Conservation (phyloP, 176 grass and related monocot species). For the Thalia dealbata region DNA sequence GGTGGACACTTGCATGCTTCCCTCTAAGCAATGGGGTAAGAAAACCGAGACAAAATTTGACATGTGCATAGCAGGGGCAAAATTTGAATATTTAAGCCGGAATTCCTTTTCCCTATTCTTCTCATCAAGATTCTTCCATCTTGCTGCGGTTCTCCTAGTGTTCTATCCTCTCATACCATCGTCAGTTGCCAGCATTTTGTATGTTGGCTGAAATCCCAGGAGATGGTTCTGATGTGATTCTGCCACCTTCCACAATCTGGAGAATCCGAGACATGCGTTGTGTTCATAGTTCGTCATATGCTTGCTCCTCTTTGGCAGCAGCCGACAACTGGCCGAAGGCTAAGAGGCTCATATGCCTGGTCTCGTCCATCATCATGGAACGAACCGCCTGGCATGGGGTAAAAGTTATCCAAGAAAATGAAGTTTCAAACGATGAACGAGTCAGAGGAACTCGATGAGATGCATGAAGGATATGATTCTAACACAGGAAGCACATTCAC, state of each 20-base stretch:
- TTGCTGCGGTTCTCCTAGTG: too few species aligned
- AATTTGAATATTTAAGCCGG: too few species aligned
- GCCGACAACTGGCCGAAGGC: conserved; percentile 54
- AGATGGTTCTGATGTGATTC: not conserved
- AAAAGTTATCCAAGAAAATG: not conserved
- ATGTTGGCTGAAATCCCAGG: not conserved
- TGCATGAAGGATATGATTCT: not conserved
- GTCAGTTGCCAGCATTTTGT: too few species aligned
- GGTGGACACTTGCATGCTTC: too few species aligned
- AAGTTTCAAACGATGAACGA: too few species aligned
- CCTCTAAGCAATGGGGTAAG: too few species aligned
- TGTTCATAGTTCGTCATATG: conserved; percentile 27
- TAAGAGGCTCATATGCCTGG: conserved; percentile 63
- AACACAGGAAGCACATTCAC: conserved; percentile 21
- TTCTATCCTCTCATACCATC: too few species aligned
- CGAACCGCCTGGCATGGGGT: conserved; percentile 41
- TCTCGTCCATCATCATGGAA: conserved; percentile 70
- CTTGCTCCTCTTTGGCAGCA: conserved; percentile 40
- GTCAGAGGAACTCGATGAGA: too few species aligned
- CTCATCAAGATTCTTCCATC: too few species aligned
- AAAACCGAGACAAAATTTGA: too few species aligned
- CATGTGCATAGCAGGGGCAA: too few species aligned
- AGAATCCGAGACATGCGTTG: not conserved
- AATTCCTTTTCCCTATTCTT: too few species aligned
- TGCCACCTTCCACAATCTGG: not conserved